These are phyloP conservation scores for Pulveroboletus sp. DNA, from an alignment of 768 basidiomycete genomes.

Conservation along the genomic window DNA sequence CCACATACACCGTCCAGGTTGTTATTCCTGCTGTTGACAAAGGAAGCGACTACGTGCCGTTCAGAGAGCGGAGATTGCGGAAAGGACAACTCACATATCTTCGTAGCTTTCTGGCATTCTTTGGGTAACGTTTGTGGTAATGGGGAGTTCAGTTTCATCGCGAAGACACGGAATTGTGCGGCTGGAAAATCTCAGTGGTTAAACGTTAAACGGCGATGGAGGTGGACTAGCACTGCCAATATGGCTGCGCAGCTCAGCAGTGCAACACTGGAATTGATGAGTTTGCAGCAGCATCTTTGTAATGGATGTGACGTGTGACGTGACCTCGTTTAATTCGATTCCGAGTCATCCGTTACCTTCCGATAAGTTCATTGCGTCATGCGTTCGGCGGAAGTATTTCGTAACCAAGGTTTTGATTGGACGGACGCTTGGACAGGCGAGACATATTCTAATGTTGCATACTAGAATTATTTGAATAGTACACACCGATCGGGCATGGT, in stretches of 20 bases:
- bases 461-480: conserved; percentile 12
- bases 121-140: conserved; percentile 60
- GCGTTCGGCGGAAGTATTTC: too few species aligned
- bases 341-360: background rate
- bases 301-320: conserved; percentile 22
- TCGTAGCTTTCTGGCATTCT: conserved; percentile 84
- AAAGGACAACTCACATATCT: conserved; percentile 58
- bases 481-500: conserved; percentile 67
- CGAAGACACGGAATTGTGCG: background rate
- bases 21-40: conserved; percentile 76
- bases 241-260: conserved; percentile 21
- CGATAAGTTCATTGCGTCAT: too few species aligned
- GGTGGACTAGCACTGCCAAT: too few species aligned
- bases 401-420: too few species aligned
- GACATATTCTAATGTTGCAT: conserved; percentile 1
- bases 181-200: background rate
- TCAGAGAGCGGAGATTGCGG: background rate
- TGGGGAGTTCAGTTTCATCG: conserved; percentile 49
- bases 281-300: conserved; percentile 17
- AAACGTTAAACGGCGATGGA: too few species aligned
- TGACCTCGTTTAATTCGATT: conserved; percentile 1
- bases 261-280: too few species aligned
- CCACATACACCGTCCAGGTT: conserved; percentile 72
- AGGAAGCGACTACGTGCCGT: conserved; percentile 62
- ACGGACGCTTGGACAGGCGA: too few species aligned